Base-by-base conservation (phyloP, 345 rosid genomes). In the Odontarrhena argentea region DNA sequence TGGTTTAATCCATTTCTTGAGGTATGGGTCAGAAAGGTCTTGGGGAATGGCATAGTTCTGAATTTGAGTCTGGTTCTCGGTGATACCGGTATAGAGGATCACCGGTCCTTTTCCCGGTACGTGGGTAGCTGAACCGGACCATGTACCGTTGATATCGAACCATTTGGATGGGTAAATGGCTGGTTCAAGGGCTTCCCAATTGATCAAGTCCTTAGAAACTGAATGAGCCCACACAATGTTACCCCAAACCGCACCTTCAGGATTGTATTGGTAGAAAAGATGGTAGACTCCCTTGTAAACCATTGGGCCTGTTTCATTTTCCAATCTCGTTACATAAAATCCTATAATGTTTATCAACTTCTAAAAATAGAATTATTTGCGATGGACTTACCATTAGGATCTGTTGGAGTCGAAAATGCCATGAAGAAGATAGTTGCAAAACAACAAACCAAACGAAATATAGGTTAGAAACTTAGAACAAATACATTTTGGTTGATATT, bases 191-290 rank as follows among this genome's bases (percentile, higher is more conserved):
- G 86, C 60, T 53, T 65, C 36, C 98, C 97, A 93, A 35, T 88
- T 86, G 73, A 91, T 68, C 68, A 93, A 63, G 69, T 93, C 97
- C 54, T 68, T 85, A 2, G 98, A 93, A 4, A 93, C 89, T 0
- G 98, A 88, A 60, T 93, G 98, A 6, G 89, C 98, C 98, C 98
- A 93, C 3, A 85, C 82, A 25, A 90, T 88, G 78, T 93, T 85
- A 28, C 97, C 98, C 97, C 97, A 93, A 3, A 91, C 92, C 2
- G 95, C 85, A 8, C 92, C 89, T 56, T 85, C 68, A 34, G 98
- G 97, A 48, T 90, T 93, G 82, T 92, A 93, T 50, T 93, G 98
- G 69, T 90, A 93, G 80, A 93, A 93, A 0, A 93, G 69, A 67
- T 91, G 97, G 75, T 93, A 93, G 0, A 78, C 4, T 32, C 97